Conservation (phyloP, 2,329 filamentous ascomycete species). For the Akanthomyces muscarius region DNA sequence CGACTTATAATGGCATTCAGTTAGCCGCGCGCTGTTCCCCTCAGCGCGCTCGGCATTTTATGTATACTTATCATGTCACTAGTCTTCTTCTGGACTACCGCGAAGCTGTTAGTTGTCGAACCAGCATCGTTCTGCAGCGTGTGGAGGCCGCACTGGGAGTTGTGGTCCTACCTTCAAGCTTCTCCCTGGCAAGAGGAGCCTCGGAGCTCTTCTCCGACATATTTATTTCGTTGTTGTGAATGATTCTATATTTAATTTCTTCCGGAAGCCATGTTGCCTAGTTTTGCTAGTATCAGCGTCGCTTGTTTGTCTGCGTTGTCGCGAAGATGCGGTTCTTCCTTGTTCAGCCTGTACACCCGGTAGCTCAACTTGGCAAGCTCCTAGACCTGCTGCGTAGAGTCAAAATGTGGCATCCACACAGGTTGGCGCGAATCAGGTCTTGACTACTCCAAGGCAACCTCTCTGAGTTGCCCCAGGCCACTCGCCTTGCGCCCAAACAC, state of each 20-base stretch:
- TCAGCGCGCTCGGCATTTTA: slow-evolving; percentile 23
- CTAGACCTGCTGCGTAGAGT: too few relatives aligned
- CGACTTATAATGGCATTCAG: slow-evolving; percentile 53
- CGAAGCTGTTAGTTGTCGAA: slow-evolving; percentile 5
- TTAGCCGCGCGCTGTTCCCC: slow-evolving; percentile 26
- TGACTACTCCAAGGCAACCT: too few relatives aligned
- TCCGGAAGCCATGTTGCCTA: background rate
- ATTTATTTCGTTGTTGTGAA: background rate
- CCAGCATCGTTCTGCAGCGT: background rate
- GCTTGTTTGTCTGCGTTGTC: background rate
- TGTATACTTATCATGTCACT: slow-evolving; percentile 79
- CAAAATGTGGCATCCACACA: too few relatives aligned
- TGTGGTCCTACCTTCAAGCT: slow-evolving; percentile 63
- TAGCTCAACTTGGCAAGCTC: too few relatives aligned
- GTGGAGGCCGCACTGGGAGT: background rate
- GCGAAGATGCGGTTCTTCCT: background rate
- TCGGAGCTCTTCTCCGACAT: slow-evolving; percentile 41
- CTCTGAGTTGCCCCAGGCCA: too few relatives aligned
- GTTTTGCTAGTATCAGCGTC: background rate
- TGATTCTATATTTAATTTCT: background rate
- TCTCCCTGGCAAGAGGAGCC: slow-evolving; percentile 58
- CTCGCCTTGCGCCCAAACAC: too few relatives aligned
- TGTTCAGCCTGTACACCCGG: too few relatives aligned
- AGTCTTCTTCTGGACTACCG: slow-evolving; percentile 91
- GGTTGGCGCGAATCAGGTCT: too few relatives aligned